Base-by-base conservation (phyloP, 2,329 filamentous ascomycete species). In the Erysiphe pulchra region DNA sequence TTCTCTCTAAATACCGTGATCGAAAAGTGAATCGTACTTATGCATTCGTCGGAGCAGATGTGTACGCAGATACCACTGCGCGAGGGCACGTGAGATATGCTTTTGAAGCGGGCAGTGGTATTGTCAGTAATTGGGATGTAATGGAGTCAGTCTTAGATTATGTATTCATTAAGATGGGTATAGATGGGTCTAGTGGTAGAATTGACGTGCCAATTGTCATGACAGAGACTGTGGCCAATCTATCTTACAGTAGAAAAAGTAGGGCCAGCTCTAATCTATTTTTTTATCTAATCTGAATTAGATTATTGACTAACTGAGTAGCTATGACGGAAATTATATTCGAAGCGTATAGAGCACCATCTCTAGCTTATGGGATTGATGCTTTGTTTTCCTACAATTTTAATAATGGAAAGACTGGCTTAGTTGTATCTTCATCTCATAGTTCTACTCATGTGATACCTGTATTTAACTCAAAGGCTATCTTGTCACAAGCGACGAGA, bases 321-420 rank as follows among this genome's bases (percentile, higher is more conserved):
- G 84, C 82, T 53, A 95, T 95, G 87, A 92, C 82, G 39, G 90
- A 98, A 58, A 87, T 95, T 46, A 67, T 98, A 11, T 98, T 95
- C 60, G 90, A 98, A 62, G 92, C 85, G 62, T 98, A 98, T 61
- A 74, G 75, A 48, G 86, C 82, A 11, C 87, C 90, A 0, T 87
- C 83, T 1, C 70, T 94, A 24, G 81, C 86, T 16, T 94, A 90
- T 62, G 90, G 90, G 45, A 86, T 98, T 63, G 90, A 98, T 61
- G 92, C 86, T 11, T 72, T 98, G 31, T 98, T 98, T 64, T 92
- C 87, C 17, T 98, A 93, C 65, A 71, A 78, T 50, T 81, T 93
- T 64, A 98, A 98, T 59, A 53, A 55, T 45, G 90, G 90, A 50
- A 75, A 69, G 44, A 87, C 82, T 24, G 90, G 90, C 7, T 67